Evolutionary conservation across 306 rosid genomes (phyloP).

Genomic region (Malus fusca): DNA sequence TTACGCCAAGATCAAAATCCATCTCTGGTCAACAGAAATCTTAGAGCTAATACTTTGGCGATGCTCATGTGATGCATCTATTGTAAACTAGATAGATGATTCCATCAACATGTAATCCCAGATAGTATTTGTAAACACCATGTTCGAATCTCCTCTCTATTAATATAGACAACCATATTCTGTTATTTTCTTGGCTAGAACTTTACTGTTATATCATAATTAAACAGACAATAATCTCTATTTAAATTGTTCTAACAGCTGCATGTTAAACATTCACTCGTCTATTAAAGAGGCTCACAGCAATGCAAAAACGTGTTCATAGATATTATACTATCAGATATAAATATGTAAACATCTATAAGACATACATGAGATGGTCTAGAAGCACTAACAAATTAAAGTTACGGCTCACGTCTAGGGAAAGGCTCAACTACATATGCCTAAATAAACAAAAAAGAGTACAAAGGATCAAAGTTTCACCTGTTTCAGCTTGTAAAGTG

Average conservation of each 20-base stretch:
- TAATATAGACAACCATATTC: not conserved
- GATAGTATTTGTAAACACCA: not conserved
- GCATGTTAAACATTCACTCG: not conserved
- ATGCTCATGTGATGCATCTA: not conserved
- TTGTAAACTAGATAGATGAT: not conserved
- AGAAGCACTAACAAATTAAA: not conserved
- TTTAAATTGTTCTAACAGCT: not conserved
- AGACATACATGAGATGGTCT: not conserved
- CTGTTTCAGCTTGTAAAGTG: not conserved
- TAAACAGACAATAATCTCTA: no score
- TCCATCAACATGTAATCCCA: not conserved
- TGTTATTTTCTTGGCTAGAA: not conserved
- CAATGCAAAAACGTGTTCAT: not conserved
- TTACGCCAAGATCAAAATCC: constrained; percentile 3
- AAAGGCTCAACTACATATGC: not conserved
- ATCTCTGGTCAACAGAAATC: constrained; percentile 25
- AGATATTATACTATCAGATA: not conserved
- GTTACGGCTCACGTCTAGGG: not conserved
- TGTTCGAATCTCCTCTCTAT: no score
- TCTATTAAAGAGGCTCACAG: not conserved
- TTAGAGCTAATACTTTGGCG: constrained; percentile 8
- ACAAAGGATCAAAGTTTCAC: not conserved
- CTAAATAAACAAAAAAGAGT: not conserved
- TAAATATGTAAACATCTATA: not conserved
- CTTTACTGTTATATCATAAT: not conserved